Conservation (phyloP, 495 filamentous ascomycete species). For the Thermothielavioides terrestris region DNA sequence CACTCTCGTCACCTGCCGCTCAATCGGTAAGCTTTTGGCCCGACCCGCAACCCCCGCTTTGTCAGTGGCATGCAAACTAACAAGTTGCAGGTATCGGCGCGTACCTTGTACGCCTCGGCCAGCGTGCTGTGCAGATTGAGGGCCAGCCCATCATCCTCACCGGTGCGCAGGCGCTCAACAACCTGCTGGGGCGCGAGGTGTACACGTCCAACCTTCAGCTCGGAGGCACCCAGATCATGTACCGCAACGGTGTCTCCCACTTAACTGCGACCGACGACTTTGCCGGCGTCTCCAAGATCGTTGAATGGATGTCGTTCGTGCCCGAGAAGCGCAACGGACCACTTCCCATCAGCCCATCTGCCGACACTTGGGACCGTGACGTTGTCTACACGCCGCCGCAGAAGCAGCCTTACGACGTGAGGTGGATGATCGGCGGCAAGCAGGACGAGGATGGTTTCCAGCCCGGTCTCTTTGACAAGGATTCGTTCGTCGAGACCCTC, state of each 20-base stretch:
- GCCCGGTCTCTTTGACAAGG: slow-evolving; percentile 87
- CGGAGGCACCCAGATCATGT: slow-evolving; percentile 99
- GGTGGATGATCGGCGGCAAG: slow-evolving; percentile 88
- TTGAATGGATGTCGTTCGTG: slow-evolving; percentile 94
- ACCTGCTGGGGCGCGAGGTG: slow-evolving; percentile 92
- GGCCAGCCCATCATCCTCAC: slow-evolving; percentile 98
- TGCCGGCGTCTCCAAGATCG: slow-evolving; percentile 93
- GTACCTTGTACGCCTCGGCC: slow-evolving; percentile 93
- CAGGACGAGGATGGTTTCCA: slow-evolving; percentile 72
- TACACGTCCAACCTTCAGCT: slow-evolving; percentile 99
- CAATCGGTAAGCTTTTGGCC: slow-evolving; percentile 55
- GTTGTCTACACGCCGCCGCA: slow-evolving; percentile 73
- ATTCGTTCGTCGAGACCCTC: slow-evolving; percentile 93
- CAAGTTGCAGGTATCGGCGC: slow-evolving; percentile 70
- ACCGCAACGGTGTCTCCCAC: slow-evolving; percentile 98
- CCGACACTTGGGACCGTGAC: slow-evolving; percentile 91
- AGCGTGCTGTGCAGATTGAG: slow-evolving; percentile 97
- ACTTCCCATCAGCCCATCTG: slow-evolving; percentile 72
- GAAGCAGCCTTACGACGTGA: slow-evolving; percentile 86
- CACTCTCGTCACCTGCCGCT: slow-evolving; percentile 94
- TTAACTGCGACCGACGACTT: slow-evolving; percentile 98
- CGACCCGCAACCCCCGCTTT: not conserved
- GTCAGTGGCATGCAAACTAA: slow-evolving; percentile 17
- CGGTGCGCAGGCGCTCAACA: slow-evolving; percentile 95
- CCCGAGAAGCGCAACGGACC: slow-evolving; percentile 88